Evolutionary conservation across 202 grass and related monocot species (phyloP).

Genomic region (Bolboschoenoplectus hybrid): DNA sequence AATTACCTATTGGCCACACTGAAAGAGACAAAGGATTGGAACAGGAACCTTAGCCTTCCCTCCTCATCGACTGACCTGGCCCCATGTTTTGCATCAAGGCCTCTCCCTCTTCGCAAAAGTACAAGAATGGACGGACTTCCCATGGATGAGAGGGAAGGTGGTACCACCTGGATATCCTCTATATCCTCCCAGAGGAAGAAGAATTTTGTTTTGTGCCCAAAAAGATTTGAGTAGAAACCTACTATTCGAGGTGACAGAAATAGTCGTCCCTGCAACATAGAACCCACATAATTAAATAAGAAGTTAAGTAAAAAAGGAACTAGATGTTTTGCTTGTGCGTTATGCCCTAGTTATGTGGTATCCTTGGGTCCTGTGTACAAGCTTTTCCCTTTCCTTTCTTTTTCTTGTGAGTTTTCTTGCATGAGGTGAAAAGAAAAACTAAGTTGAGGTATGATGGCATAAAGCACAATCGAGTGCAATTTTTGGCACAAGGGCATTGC

Average conservation of each 20-base stretch:
- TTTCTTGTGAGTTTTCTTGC: not conserved
- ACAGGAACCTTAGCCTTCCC: conserved; percentile 83
- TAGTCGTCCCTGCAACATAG: conserved; percentile 78
- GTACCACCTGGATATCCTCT: conserved; percentile 74
- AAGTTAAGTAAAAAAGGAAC: not conserved
- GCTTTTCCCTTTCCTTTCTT: not conserved
- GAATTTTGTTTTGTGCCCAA: conserved; percentile 97
- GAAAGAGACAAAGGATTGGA: conserved; percentile 97
- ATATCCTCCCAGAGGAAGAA: conserved; percentile 99
- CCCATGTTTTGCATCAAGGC: conserved; percentile 80
- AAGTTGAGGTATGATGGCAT: not conserved
- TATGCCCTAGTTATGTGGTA: conserved; percentile 5
- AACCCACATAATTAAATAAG: conserved; percentile 38
- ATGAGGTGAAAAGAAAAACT: not conserved
- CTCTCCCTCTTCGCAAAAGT: conserved; percentile 83
- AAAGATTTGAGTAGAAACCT: conserved; percentile 89
- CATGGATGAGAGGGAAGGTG: conserved; percentile 78
- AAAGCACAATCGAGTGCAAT: not conserved
- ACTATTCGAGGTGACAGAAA: conserved; percentile 98
- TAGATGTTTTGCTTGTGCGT: not conserved
- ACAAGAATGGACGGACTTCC: conserved; percentile 77
- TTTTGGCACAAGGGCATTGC: not conserved
- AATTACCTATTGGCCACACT: conserved; percentile 71
- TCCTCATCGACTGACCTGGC: conserved; percentile 72
- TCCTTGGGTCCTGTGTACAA: not conserved